These are phyloP conservation scores for Fraxinus sp. DNA, from an alignment of 305 asterid genomes.

Conservation along the genomic window DNA sequence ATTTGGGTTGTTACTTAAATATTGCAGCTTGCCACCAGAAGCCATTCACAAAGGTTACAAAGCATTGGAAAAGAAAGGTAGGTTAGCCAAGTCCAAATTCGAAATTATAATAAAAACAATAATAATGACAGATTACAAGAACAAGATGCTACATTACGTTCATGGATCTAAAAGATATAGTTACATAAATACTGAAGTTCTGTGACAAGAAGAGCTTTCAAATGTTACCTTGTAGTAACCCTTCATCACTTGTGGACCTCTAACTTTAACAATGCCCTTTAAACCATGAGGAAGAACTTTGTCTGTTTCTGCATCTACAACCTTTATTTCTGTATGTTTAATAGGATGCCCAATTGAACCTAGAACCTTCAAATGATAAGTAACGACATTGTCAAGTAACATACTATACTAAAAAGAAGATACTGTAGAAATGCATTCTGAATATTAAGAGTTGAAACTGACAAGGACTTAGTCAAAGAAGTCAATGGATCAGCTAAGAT, in stretches of 20 bases:
- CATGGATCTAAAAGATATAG: background rate
- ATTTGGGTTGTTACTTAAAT: background rate
- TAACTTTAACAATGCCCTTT: slow-evolving; percentile 78
- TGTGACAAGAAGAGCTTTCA: background rate
- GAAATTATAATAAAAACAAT: background rate
- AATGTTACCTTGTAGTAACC: slow-evolving; percentile 81
- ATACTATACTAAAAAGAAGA: slow-evolving; percentile 19
- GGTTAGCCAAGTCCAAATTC: background rate
- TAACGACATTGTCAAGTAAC: slow-evolving; percentile 24
- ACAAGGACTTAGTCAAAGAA: background rate
- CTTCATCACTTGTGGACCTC: slow-evolving; percentile 90
- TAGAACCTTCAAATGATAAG: slow-evolving; percentile 63
- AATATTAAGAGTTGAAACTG: slow-evolving; percentile 10
- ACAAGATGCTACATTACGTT: background rate
- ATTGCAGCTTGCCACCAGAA: background rate
- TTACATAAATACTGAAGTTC: background rate
- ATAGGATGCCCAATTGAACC: slow-evolving; percentile 89
- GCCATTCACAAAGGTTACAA: background rate
- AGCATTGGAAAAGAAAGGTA: background rate
- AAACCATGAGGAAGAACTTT: slow-evolving; percentile 66
- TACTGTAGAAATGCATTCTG: slow-evolving; percentile 4
- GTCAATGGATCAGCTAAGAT: slow-evolving; percentile 2
- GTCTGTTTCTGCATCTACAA: slow-evolving; percentile 78
- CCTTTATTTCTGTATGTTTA: slow-evolving; percentile 63
- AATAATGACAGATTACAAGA: background rate